These are phyloP conservation scores for Colletotrichum brevisporum DNA, from an alignment of 2,329 filamentous ascomycete species.

Conservation along the genomic window DNA sequence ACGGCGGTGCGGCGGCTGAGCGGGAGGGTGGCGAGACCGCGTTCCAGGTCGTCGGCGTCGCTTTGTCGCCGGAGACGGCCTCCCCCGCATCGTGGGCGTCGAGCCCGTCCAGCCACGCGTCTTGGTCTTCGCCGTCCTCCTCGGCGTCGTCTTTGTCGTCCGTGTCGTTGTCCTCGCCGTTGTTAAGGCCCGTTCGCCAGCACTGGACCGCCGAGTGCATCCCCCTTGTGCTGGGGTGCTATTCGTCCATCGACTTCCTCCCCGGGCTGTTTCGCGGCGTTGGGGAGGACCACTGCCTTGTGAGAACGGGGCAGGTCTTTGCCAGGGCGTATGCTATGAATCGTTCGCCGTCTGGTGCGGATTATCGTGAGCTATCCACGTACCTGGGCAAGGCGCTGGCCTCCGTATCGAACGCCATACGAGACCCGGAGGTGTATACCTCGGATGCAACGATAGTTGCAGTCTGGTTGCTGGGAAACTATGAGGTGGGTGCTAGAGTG, in stretches of 20 bases:
- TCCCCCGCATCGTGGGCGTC: constrained; percentile 8
- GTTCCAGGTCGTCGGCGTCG: too few relatives aligned
- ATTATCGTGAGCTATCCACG: constrained; percentile 50
- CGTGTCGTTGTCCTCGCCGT: constrained; percentile 2
- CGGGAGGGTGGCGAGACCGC: too few relatives aligned
- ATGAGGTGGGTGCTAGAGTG: constrained; percentile 49
- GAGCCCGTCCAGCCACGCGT: neutral
- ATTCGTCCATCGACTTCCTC: constrained; percentile 53
- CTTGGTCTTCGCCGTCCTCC: too few relatives aligned
- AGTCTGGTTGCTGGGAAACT: constrained; percentile 57
- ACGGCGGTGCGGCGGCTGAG: neutral
- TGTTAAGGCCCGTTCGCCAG: constrained; percentile 45
- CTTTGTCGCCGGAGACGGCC: neutral
- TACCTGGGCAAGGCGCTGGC: constrained; percentile 55
- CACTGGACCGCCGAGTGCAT: constrained; percentile 57
- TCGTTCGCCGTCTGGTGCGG: constrained; percentile 49
- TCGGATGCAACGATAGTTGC: constrained; percentile 54
- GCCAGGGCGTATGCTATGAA: constrained; percentile 57
- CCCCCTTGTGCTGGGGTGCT: constrained; percentile 56
- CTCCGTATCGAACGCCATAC: constrained; percentile 55
- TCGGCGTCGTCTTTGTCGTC: too few relatives aligned
- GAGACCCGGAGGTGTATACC: constrained; percentile 45
- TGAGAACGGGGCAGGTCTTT: constrained; percentile 57
- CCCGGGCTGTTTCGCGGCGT: constrained; percentile 47
- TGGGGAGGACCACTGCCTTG: constrained; percentile 51